Conservation (phyloP, 1,284 basidiomycete genomes). For the Leccinum ponderosum region DNA sequence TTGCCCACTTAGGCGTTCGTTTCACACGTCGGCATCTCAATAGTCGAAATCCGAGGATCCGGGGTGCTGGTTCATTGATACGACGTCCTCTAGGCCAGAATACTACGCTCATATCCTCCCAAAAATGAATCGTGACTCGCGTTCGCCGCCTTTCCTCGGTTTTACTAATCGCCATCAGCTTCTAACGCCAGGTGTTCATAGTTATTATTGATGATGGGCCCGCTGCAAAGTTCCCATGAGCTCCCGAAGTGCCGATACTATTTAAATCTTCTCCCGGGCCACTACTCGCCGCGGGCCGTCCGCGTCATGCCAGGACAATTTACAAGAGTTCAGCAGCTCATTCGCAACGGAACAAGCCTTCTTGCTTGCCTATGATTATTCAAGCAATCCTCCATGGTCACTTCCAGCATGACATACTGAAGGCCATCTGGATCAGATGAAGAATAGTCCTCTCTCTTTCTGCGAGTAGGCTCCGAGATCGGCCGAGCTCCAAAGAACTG, state of each 20-base stretch:
- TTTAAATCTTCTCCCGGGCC: not conserved
- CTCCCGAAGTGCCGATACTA: not conserved
- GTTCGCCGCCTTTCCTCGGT: not conserved
- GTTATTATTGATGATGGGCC: not conserved
- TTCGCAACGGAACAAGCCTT: not conserved
- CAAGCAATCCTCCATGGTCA: not conserved
- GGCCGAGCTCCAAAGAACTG: not conserved
- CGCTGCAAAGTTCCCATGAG: not conserved
- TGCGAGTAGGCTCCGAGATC: not conserved
- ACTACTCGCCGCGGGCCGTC: not conserved
- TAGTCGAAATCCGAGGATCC: conserved; percentile 1
- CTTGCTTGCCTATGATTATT: not conserved
- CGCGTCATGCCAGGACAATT: too few relatives aligned
- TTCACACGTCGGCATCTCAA: conserved; percentile 1
- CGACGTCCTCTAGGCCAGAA: not conserved
- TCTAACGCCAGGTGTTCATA: not conserved
- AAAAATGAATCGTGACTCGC: not conserved
- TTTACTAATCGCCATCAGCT: not conserved
- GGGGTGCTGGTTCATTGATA: not conserved
- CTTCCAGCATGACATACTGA: not conserved
- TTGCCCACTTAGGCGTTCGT: not conserved
- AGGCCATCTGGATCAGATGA: not conserved
- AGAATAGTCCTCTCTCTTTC: not conserved
- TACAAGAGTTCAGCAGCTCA: not conserved
- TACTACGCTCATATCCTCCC: not conserved